Base-by-base conservation (phyloP, 768 basidiomycete species). In the Suillus paluster region DNA sequence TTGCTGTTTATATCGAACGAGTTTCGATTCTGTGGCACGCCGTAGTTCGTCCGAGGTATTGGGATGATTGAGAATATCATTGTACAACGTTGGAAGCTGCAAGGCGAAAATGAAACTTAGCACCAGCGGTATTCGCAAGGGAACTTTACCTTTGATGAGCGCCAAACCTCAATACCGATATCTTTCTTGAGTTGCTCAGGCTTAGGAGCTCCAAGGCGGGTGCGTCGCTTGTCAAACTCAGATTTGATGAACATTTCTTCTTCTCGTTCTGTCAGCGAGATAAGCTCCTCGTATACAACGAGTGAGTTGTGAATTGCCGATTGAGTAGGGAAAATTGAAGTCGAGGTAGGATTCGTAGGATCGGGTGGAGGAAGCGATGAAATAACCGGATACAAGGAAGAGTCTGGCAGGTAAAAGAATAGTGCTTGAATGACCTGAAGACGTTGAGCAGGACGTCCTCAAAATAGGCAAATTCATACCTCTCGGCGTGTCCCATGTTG, bases 11-110 rank as follows among this genome's bases (percentile, higher is more conserved):
- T 87, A 82, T 21, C 81, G 78, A 41, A 97, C 77, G 10, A 95
- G 80, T 65, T 92, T 95, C 30, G 85, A 78, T 70, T 98, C 96
- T 1, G 86, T 88, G 50, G 78, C 74, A 12, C 91, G 81, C n/a
- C 94, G 89, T n/a, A 92, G 76, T 6, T 88, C 86, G 67, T 96
- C 94, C 0, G 87, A 79, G 1, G 95, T 90, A 64, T 82, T 80
- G 0, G 90, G 91, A 67, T 97, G 95, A 62, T 88, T 89, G 36
- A 95, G 74, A n/a, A 96, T 78, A 66, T 94, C 90, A 36, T 86
- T 79, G 66, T 95, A 97, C 33, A 95, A 75, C 1, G 64, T 70
- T 2, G 91, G 91, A 36, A 97, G 77, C 90, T 92, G 64, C 55
- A 52, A 39, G 44, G 54, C n/a, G 38, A 44, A 33, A 14, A 42